These are phyloP conservation scores for Apiospora phragmitis DNA, from an alignment of 2,329 filamentous ascomycete genomes.

Conservation along the genomic window DNA sequence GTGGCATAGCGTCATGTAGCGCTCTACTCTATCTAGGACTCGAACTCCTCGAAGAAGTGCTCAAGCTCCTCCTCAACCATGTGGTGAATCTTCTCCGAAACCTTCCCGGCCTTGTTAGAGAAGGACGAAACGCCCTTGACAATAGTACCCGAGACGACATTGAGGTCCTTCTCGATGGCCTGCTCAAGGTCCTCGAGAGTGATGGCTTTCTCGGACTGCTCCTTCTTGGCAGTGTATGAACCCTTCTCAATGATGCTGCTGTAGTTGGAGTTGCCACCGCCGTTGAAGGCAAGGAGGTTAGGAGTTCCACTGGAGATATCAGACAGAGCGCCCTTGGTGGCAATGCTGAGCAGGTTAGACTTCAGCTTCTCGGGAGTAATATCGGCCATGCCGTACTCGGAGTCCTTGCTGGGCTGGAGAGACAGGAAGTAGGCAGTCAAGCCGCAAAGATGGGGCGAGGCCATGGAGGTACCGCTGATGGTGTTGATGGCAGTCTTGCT, in stretches of 20 bases:
- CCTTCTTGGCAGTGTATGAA: slow-evolving; percentile 59
- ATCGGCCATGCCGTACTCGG: slow-evolving; percentile 83
- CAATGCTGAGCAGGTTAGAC: slow-evolving; percentile 79
- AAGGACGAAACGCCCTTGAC: slow-evolving; percentile 54
- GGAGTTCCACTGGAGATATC: slow-evolving; percentile 84
- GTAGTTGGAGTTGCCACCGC: slow-evolving; percentile 92
- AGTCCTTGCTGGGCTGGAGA: slow-evolving; percentile 86
- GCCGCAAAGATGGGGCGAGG: slow-evolving; percentile 93
- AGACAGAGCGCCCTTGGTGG: slow-evolving; percentile 73
- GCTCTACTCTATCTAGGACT: slow-evolving; percentile 28
- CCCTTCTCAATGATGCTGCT: slow-evolving; percentile 75
- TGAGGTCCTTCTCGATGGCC: slow-evolving; percentile 61
- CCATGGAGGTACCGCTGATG: slow-evolving; percentile 99
- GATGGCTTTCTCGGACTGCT: slow-evolving; percentile 42
- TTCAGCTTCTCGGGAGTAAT: slow-evolving; percentile 96
- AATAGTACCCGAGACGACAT: slow-evolving; percentile 58
- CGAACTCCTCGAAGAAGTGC: slow-evolving; percentile 57
- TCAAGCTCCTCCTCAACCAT: slow-evolving; percentile 62
- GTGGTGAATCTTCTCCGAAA: slow-evolving; percentile 64
- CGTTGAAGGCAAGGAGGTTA: slow-evolving; percentile 99
- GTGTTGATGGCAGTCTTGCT: slow-evolving; percentile 96
- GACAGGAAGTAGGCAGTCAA: slow-evolving; percentile 98
- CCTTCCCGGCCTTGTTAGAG: slow-evolving; percentile 58
- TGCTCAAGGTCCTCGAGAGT: slow-evolving; percentile 61
- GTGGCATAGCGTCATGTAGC: background rate